Percentiles rank a stretch among this genome's conserved stretches.
Conservation (phyloP, 1,284 basidiomycete species). For the Anthracocystis walkeri region DNA sequence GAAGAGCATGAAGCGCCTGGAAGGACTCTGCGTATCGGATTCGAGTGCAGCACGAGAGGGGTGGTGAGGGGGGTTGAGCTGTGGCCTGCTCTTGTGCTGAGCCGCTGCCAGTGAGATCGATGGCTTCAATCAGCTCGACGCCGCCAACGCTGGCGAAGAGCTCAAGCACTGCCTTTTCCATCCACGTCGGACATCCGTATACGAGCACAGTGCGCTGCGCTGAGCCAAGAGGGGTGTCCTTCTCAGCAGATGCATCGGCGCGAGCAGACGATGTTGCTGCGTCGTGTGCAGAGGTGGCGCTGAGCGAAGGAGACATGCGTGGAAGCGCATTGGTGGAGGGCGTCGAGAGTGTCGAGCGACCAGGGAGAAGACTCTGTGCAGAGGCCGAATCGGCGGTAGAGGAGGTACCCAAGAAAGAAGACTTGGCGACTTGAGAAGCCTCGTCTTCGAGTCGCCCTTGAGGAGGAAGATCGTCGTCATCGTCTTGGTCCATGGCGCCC, state of each 20-base stretch:
- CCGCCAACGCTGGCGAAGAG: conserved; percentile 53
- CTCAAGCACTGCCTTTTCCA: conserved; percentile 55
- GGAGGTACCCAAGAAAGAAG: conserved; percentile 22
- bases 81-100: conserved; percentile 41
- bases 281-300: conserved; percentile 10
- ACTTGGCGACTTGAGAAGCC: conserved; percentile 23
- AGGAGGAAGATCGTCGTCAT: conserved; percentile 51
- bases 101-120: conserved; percentile 49
- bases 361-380: conserved; percentile 16
- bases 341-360: conserved; percentile 19
- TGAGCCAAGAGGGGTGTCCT: conserved; percentile 24
- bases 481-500: conserved; percentile 43
- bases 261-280: conserved; percentile 6
- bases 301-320: conserved; percentile 24
- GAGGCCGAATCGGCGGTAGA: conserved; percentile 13
- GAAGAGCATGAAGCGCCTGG: conserved; percentile 58
- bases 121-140: conserved; percentile 48
- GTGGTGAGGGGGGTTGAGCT: conserved; percentile 26
- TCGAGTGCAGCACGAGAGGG: conserved; percentile 43
- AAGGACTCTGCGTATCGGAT: conserved; percentile 49
- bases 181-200: conserved; percentile 53
- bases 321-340: conserved; percentile 12
- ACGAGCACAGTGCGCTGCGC: conserved; percentile 57
- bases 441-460: conserved; percentile 50
- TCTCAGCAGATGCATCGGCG: conserved; percentile 10